Percentiles rank a stretch among this genome's conserved stretches.
Conservation (phyloP, 1,139 yeast species). For the Yamadazyma membranifaciens region DNA sequence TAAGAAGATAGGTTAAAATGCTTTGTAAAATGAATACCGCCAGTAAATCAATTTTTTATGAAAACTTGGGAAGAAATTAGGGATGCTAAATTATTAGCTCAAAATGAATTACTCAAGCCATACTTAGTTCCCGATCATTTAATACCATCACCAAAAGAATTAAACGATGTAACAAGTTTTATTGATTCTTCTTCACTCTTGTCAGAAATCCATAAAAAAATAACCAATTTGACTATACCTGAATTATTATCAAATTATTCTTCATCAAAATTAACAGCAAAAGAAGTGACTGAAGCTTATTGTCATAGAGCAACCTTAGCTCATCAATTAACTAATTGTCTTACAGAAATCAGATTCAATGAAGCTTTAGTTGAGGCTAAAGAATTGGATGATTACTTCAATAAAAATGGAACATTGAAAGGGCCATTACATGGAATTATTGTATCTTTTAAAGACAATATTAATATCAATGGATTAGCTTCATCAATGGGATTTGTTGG, state of each 20-base stretch:
- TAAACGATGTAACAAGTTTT: constrained; percentile 27
- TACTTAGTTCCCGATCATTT: constrained; percentile 5
- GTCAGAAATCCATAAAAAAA: constrained; percentile 28
- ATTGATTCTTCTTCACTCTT: constrained; percentile 39
- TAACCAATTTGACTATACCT: constrained; percentile 20
- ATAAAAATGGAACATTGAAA: constrained; percentile 50
- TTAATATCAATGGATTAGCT: constrained; percentile 49
- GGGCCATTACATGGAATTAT: constrained; percentile 82
- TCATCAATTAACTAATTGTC: constrained; percentile 34
- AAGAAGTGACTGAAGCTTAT: constrained; percentile 46
- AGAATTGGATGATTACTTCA: constrained; percentile 34
- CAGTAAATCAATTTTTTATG: too few species aligned
- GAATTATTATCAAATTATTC: constrained; percentile 4
- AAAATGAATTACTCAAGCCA: constrained; percentile 8
- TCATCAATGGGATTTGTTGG: constrained; percentile 59
- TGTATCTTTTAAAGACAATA: constrained; percentile 72
- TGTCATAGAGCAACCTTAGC: constrained; percentile 44
- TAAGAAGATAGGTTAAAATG: too few species aligned
- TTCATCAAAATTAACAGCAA: constrained; percentile 30
- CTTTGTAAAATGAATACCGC: too few species aligned
- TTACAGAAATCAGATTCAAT: constrained; percentile 27
- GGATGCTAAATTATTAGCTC: constrained; percentile 8
- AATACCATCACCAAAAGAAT: constrained; percentile 32
- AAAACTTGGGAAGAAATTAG: constrained; percentile 10
- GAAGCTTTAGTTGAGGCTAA: constrained; percentile 33